Percentiles rank a stretch among this genome's conserved stretches.
phyloP scores from a whole-genome alignment of 2,329 filamentous ascomycete genomes.

The Graphilbum sp. region DNA sequence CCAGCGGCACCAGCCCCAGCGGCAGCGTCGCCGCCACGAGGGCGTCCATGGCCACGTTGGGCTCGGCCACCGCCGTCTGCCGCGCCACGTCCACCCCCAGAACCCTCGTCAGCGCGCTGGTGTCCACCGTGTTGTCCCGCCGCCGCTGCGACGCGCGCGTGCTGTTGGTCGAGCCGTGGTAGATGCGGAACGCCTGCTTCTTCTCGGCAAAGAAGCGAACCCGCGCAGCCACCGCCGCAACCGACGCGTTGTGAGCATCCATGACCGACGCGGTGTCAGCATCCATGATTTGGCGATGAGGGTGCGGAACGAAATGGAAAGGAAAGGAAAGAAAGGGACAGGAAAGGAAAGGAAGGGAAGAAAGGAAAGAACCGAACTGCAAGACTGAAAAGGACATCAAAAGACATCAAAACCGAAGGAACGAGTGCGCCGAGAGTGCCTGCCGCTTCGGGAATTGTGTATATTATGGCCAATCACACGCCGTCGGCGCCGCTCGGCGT shows the following conservation, averaged over 20 bases:
- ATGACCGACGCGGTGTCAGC: too few relatives aligned
- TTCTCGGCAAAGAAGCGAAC: constrained; percentile 26
- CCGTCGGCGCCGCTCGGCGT: too few relatives aligned
- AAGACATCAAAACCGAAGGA: too few relatives aligned
- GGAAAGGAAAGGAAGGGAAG: too few relatives aligned
- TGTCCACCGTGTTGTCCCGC: constrained; percentile 45
- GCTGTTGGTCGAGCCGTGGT: constrained; percentile 63
- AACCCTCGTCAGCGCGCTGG: constrained; percentile 45
- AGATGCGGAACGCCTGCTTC: constrained; percentile 50
- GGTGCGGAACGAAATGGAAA: too few relatives aligned
- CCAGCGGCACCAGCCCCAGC: constrained; percentile 40
- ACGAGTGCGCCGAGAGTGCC: too few relatives aligned
- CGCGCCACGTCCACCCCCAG: constrained; percentile 37
- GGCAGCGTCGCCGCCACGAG: constrained; percentile 40
- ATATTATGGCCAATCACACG: too few relatives aligned
- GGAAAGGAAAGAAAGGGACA: too few relatives aligned
- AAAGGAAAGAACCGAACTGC: too few relatives aligned
- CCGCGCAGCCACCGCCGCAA: constrained; percentile 25
- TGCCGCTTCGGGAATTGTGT: too few relatives aligned
- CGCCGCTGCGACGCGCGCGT: constrained; percentile 41
- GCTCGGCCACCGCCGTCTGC: constrained; percentile 45
- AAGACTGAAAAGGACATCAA: too few relatives aligned
- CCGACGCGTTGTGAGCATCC: constrained; percentile 28
- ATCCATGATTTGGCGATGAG: too few relatives aligned
- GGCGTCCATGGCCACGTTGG: constrained; percentile 52